Evolutionary conservation across 1,284 basidiomycete genomes (phyloP), one percentile per base, ranked within the genome.

Genomic region (Moniliella sp.): DNA sequence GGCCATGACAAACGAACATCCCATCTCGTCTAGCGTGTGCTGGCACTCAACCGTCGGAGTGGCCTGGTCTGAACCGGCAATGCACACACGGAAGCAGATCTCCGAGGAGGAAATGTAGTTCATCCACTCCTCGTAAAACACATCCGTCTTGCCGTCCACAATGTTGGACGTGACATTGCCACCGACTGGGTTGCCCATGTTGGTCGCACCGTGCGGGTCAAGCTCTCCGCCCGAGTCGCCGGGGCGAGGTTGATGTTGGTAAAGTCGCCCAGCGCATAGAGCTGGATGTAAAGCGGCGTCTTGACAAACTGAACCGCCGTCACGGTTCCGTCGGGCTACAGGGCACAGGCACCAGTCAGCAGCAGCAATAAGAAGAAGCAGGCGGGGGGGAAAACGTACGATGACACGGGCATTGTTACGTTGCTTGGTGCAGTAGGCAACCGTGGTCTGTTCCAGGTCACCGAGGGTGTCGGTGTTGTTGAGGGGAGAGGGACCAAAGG

Each of bases 341-440:
- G n/a, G n/a, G n/a, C n/a, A n/a, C n/a, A n/a, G n/a, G n/a, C n/a
- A n/a, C n/a, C n/a, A n/a, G n/a, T n/a, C n/a, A n/a, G n/a, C n/a
- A n/a, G n/a, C n/a, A n/a, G n/a, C n/a, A n/a, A n/a, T n/a, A n/a
- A n/a, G n/a, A n/a, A n/a, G n/a, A n/a, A n/a, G n/a, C n/a, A n/a
- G n/a, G n/a, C n/a, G n/a, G n/a, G n/a, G n/a, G n/a, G n/a, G n/a
- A n/a, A n/a, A n/a, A n/a, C n/a, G n/a, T n/a, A n/a, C n/a, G 28
- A 58, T 58, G 27, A 58, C 53, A 39, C 55, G 55, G 1, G 55
- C 55, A 21, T 55, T 50, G 49, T 58, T 58, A 18, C 55, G 46
- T 1, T 55, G 34, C 45, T 56, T 73, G 19, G 74, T 74, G 64
- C 76, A 80, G 70, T 70, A 79, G 0, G 74, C 71, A 12, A 79